Conservation (phyloP, 1,139 yeast genomes). For the Candida gigantensis region DNA sequence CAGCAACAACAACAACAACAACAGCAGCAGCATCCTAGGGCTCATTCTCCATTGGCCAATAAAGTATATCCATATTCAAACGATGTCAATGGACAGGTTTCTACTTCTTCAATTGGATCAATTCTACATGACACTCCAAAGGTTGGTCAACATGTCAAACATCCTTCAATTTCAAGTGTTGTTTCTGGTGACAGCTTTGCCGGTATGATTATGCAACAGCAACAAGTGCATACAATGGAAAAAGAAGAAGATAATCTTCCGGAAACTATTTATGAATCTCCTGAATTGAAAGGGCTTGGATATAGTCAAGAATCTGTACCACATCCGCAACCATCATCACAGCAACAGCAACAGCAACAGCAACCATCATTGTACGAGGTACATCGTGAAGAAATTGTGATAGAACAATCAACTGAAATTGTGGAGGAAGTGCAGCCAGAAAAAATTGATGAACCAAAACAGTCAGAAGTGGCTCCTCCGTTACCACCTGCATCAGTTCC, state of each 20-base stretch:
- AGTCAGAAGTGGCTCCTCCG: too few relatives aligned
- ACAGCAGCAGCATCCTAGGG: background rate
- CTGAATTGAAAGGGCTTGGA: constrained; percentile 14
- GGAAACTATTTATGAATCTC: constrained; percentile 18
- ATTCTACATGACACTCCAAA: constrained; percentile 3
- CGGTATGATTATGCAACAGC: background rate
- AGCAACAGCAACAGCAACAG: too few relatives aligned
- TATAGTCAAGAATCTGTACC: too few relatives aligned
- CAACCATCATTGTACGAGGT: too few relatives aligned
- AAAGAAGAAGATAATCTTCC: constrained; percentile 24
- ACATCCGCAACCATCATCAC: too few relatives aligned
- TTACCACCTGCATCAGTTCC: constrained; percentile 2
- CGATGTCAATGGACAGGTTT: constrained; percentile 9
- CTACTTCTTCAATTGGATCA: constrained; percentile 16
- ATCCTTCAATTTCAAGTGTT: constrained; percentile 28
- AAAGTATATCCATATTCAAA: constrained; percentile 10
- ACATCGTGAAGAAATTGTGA: too few relatives aligned
- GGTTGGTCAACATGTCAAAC: constrained; percentile 15
- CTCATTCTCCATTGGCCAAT: constrained; percentile 10
- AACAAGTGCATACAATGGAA: constrained; percentile 3
- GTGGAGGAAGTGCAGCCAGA: too few relatives aligned
- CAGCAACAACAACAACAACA: constrained; percentile 1
- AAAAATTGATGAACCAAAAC: background rate
- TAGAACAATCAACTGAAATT: too few relatives aligned
- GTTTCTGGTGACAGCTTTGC: constrained; percentile 24